Base-by-base conservation (phyloP, 225 moss, liverwort and hornwort genomes). In the Lunularia cruciata region DNA sequence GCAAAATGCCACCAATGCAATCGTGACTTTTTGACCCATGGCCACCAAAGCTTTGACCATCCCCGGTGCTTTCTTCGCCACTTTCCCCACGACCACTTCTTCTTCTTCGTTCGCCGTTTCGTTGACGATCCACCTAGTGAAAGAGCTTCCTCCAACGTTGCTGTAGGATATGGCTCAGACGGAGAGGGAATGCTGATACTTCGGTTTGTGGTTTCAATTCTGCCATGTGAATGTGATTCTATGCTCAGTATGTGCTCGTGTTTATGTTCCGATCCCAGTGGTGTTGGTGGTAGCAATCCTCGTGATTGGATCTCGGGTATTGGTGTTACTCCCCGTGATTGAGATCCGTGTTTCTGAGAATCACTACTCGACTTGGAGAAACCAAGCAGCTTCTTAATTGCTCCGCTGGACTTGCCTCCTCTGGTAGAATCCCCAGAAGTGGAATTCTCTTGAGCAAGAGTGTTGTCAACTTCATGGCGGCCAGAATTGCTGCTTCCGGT, bases 1-100 rank as follows among this genome's bases (percentile, higher is more conserved):
- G 62, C 68, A 3, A 61, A 55, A 19, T 54, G 72, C 62, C 54
- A 60, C 67, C 36, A 31, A 8, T 73, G 68, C 57, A 55, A 63
- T 9, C 47, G 62, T 42, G 68, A 47, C 55, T 46, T 39, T 23
- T 39, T 78, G 1, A 37, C 12, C 73, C 73, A 73, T 2, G 64
- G 26, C 73, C 57, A 58, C 12, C 39, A 58, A 3, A 37, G 3
- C 14, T 40, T 26, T 20, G 33, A 32, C 52, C 20, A 23, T 34
- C 42, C 33, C 11, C 47, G 47, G 12, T 71, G 40, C 59, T 68
- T 61, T 14, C 47, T 45, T 20, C 48, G 25, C 23, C 15, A 58
- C 10, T 67, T 28, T 39, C 32, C 60, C 39, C 25, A 43, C 1
- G 28, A 22, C 65, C 57, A 40, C 20, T 53, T 31, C 40, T 27